These are phyloP conservation scores for Talaromyces liani DNA, from an alignment of 495 filamentous ascomycete genomes.

Conservation along the genomic window DNA sequence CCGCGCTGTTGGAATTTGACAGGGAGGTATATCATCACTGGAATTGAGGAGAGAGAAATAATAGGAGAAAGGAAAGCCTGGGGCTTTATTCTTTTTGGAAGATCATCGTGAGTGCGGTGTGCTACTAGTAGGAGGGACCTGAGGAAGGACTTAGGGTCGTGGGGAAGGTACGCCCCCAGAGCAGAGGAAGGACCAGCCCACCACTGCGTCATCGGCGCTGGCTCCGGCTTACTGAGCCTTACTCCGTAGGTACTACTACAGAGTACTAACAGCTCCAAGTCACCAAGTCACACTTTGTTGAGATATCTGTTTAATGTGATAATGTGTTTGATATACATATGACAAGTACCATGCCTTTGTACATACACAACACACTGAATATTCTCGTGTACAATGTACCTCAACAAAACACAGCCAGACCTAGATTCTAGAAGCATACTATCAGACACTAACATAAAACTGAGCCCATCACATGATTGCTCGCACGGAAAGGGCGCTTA, in stretches of 20 bases:
- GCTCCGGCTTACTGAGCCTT: too few species aligned
- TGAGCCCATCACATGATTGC: neutral
- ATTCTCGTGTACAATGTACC: neutral
- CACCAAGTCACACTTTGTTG: too few species aligned
- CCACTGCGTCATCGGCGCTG: neutral
- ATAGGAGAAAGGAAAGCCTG: neutral
- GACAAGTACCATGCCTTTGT: neutral
- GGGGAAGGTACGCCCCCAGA: neutral
- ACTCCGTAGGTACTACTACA: too few species aligned
- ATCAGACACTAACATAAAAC: neutral
- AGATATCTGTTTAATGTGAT: too few species aligned
- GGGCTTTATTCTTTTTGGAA: neutral
- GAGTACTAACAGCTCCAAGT: too few species aligned
- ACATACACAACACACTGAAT: neutral
- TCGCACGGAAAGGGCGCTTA: neutral
- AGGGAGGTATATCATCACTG: neutral
- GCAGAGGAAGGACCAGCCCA: neutral
- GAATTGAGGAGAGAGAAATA: neutral
- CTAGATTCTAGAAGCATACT: neutral
- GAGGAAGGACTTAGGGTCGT: too few species aligned
- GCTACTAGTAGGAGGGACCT: neutral
- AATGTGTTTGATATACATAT: neutral
- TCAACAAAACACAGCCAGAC: neutral
- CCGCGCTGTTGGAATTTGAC: slow-evolving; percentile 7
- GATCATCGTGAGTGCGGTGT: slow-evolving; percentile 1